Evolutionary conservation across 306 rosid genomes (phyloP).

Genomic region (Rosa persica): DNA sequence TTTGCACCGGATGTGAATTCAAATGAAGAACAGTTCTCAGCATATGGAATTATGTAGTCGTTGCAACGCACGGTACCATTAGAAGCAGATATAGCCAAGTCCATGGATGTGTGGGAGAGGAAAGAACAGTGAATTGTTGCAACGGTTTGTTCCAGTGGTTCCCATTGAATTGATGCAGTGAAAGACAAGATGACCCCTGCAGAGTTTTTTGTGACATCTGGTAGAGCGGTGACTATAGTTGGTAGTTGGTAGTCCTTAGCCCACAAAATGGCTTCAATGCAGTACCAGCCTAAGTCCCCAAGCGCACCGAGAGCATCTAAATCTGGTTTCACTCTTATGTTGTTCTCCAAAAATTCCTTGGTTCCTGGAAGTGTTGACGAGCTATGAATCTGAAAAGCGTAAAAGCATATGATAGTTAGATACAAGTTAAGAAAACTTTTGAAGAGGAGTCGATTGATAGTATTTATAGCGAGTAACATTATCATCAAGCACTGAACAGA

Average conservation of each 20-base stretch:
- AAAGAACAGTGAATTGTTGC: constrained; percentile 72
- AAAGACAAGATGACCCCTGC: constrained; percentile 65
- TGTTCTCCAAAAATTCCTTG: constrained; percentile 46
- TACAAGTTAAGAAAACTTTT: not conserved
- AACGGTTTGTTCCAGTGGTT: constrained; percentile 31
- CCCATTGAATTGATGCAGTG: constrained; percentile 63
- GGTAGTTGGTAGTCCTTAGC: constrained; percentile 65
- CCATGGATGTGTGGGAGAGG: constrained; percentile 63
- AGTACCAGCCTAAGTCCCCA: constrained; percentile 77
- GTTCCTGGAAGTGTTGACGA: constrained; percentile 47
- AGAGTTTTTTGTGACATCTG: constrained; percentile 39
- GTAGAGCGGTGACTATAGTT: constrained; percentile 49
- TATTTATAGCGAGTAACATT: not conserved
- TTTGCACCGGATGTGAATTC: constrained; percentile 52
- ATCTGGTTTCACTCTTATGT: constrained; percentile 66
- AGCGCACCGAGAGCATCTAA: constrained; percentile 72
- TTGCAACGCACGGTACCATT: constrained; percentile 51
- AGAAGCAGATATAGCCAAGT: constrained; percentile 52
- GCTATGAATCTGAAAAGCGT: constrained; percentile 56
- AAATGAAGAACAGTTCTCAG: constrained; percentile 53
- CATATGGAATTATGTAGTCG: constrained; percentile 63
- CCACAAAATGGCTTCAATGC: constrained; percentile 73
- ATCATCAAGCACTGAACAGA: not conserved
- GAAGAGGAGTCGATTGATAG: not conserved
- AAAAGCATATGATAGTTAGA: not conserved